A percentile compares a stretch with the other conserved stretches of the same genome.
Evolutionary conservation across 495 filamentous ascomycete species (phyloP).

Genomic region (Penicillium bialowiezense): DNA sequence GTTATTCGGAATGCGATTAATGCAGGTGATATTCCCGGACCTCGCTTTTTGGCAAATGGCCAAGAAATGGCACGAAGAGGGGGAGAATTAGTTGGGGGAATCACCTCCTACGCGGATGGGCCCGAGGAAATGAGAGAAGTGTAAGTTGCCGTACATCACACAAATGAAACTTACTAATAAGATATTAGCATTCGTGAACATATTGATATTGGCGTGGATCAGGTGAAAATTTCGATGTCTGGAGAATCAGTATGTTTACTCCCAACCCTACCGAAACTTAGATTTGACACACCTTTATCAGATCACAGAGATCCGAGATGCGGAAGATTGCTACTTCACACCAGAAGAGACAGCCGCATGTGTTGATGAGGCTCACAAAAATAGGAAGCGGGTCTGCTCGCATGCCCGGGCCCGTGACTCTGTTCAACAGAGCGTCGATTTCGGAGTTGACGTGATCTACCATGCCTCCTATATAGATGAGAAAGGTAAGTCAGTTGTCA

Average conservation of each 20-base stretch:
- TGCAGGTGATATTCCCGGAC: conserved; percentile 50
- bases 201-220: conserved; percentile 45
- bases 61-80: conserved; percentile 46
- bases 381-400: conserved; percentile 44
- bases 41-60: conserved; percentile 46
- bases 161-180: conserved; percentile 16
- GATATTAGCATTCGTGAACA: conserved; percentile 35
- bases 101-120: conserved; percentile 48
- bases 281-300: conserved; percentile 4
- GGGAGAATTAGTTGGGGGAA: conserved; percentile 44
- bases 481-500: conserved; percentile 18
- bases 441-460: conserved; percentile 53
- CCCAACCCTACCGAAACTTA: not conserved
- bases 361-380: conserved; percentile 49
- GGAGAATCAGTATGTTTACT: conserved; percentile 36
- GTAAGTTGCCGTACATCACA: no score
- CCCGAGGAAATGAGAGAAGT: conserved; percentile 23
- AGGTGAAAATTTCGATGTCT: conserved; percentile 53
- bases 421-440: conserved; percentile 43
- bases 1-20: conserved; percentile 56
- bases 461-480: conserved; percentile 50
- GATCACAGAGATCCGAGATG: conserved; percentile 36
- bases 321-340: conserved; percentile 48
- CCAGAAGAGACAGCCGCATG: conserved; percentile 49
- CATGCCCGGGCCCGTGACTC: conserved; percentile 49